These are phyloP conservation scores for Xylariaceae sp. DNA, from an alignment of 2,329 filamentous ascomycete genomes.

Conservation along the genomic window DNA sequence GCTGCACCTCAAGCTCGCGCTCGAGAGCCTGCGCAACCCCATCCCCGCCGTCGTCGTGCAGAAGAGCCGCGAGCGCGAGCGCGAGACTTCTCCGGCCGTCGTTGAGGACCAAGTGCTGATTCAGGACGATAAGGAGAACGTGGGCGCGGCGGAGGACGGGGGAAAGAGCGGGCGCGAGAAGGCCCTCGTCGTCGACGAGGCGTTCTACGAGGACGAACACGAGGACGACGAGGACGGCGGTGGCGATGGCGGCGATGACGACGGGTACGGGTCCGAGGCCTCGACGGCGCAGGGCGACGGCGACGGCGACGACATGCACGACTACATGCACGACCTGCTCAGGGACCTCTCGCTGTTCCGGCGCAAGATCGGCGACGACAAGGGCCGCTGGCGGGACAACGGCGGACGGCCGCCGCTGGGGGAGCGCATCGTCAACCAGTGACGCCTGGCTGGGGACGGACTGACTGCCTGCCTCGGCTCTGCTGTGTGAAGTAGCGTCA, in stretches of 20 bases:
- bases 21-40: slow-evolving; percentile 83
- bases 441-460: too few relatives aligned
- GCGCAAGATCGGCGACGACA: slow-evolving; percentile 79
- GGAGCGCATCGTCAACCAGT: too few relatives aligned
- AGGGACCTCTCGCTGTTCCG: slow-evolving; percentile 74
- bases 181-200: slow-evolving; percentile 44
- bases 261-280: slow-evolving; percentile 34
- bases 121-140: slow-evolving; percentile 27
- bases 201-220: slow-evolving; percentile 55
- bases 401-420: too few relatives aligned
- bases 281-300: slow-evolving; percentile 51
- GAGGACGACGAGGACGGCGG: too few relatives aligned
- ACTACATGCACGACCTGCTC: slow-evolving; percentile 77
- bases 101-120: slow-evolving; percentile 7
- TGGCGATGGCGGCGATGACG: too few relatives aligned
- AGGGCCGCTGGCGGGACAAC: too few relatives aligned
- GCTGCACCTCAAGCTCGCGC: slow-evolving; percentile 78
- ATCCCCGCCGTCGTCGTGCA: slow-evolving; percentile 55
- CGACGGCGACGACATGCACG: slow-evolving; percentile 74
- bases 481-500: too few relatives aligned
- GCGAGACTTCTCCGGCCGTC: slow-evolving; percentile 7
- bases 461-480: too few relatives aligned
- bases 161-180: slow-evolving; percentile 16
- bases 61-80: slow-evolving; percentile 18
- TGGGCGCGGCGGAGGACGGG: slow-evolving; percentile 18